These are phyloP conservation scores for Purshia tridentata DNA, from an alignment of 306 rosid genomes.

Conservation along the genomic window DNA sequence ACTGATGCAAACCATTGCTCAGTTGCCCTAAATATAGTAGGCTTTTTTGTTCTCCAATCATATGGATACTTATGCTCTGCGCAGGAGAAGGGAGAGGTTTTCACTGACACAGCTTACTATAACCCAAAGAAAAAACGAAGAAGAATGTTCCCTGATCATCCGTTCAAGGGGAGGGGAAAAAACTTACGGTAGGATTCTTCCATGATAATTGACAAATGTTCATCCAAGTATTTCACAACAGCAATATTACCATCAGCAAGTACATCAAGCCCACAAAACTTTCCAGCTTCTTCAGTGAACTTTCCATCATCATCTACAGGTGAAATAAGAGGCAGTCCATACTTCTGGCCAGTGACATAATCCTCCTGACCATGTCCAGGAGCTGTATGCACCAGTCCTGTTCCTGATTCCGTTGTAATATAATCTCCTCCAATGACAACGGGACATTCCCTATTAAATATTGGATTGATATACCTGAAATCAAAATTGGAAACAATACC, in stretches of 20 bases:
- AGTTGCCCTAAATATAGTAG: slow-evolving; percentile 97
- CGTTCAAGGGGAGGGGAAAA: not conserved
- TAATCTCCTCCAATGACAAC: slow-evolving; percentile 94
- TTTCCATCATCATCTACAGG: slow-evolving; percentile 88
- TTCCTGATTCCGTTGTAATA: slow-evolving; percentile 92
- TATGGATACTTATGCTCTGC: slow-evolving; percentile 98
- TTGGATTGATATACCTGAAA: slow-evolving; percentile 82
- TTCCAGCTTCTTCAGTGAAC: slow-evolving; percentile 97
- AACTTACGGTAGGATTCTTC: slow-evolving; percentile 85
- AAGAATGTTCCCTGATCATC: not conserved
- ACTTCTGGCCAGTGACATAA: slow-evolving; percentile 86
- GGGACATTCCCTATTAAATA: slow-evolving; percentile 69
- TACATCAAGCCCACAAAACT: slow-evolving; percentile 89
- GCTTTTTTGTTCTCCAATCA: slow-evolving; percentile 97
- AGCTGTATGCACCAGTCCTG: slow-evolving; percentile 98
- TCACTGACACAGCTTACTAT: slow-evolving; percentile 5
- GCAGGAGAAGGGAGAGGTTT: slow-evolving; percentile 32
- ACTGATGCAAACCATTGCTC: slow-evolving; percentile 99
- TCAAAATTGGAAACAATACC: slow-evolving; percentile 16
- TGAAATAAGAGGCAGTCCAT: slow-evolving; percentile 79
- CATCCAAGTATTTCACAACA: slow-evolving; percentile 80
- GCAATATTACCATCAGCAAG: slow-evolving; percentile 89
- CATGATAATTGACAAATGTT: slow-evolving; percentile 65
- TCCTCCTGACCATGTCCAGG: slow-evolving; percentile 99
- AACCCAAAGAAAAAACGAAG: not conserved